Base-by-base conservation (phyloP, 257 asterid species). In the Datura wrightii region DNA sequence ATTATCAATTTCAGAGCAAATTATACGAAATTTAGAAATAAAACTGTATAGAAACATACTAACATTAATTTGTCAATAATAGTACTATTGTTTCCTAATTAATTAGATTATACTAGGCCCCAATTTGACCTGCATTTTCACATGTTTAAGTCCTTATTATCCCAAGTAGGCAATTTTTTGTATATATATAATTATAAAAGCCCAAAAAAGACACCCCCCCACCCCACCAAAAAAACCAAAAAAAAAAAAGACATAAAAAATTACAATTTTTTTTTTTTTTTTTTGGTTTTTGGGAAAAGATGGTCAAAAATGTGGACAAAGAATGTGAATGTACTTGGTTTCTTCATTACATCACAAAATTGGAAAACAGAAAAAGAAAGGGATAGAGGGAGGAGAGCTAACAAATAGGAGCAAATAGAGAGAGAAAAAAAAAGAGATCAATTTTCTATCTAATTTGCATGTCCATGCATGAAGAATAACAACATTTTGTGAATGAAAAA, bases 401-500 rank as follows among this genome's bases (percentile, higher is more conserved):
- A 60, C 66, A 53, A 62, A 37, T 48, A 16, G 10, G 80, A 53
- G 60, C 56, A 53, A 50, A 24, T 37, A 16, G 15, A 55, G 37
- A 54, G 60, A 84, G 44, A 62, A 5, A 52, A 58, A 53, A 44
- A 46, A 24, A 4, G 3, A 8, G 84, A 56, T 46, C 2, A 42
- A 65, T 69, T 42, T 83, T 80, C 11, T 44, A 31, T 24, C 48
- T 81, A 66, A 36, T 74, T 79, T 86, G 84, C 87, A 88, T 86
- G 88, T 34, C 62, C 74, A 62, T 86, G 86, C 87, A 86, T 86
- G 83, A 14, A 41, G 60, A 70, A 24, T 34, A 58, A 59, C 3
- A 6, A 14, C 54, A 83, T 39, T 24, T 83, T 42, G 44, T 60
- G 15, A 24, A 81, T 81, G 44, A 39, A n/a, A 59, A 59, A 60